Conservation (phyloP, 352 stramenopile genomes). For the Pythium rhizo-oryzae region DNA sequence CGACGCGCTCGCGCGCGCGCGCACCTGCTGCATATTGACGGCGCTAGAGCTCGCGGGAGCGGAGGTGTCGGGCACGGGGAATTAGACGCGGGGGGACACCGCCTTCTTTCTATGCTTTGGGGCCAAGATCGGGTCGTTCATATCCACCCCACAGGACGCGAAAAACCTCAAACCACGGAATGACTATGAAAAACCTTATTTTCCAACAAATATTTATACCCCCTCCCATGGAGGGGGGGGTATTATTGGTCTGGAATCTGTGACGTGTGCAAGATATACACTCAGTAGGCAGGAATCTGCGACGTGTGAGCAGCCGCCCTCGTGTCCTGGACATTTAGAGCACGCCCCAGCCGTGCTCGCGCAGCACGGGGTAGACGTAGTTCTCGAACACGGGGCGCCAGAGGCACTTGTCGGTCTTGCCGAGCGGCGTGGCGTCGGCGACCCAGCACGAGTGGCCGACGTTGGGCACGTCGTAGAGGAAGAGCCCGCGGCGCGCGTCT, state of each 20-base stretch:
- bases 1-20: background rate
- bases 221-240: background rate
- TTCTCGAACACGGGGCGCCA: conserved; percentile 44
- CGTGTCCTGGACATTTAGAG: too few species aligned
- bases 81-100: background rate
- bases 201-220: background rate
- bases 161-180: background rate
- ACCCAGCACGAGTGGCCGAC: conserved; percentile 43
- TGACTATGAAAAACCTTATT: background rate
- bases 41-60: conserved; percentile 1
- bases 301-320: background rate
- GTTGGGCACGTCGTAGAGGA: conserved; percentile 25
- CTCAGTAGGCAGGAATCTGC: background rate
- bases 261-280: conserved; percentile 1
- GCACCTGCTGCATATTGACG: conserved; percentile 20
- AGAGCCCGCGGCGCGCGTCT: conserved; percentile 29
- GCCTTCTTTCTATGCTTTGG: conserved; percentile 23
- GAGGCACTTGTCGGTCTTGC: conserved; percentile 26
- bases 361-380: conserved; percentile 37
- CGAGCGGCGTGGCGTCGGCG: conserved; percentile 16
- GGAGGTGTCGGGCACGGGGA: background rate
- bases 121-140: conserved; percentile 10
- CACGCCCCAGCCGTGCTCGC: conserved; percentile 6
- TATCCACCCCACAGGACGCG: conserved; percentile 15
- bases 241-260: conserved; percentile 1